phyloP scores from a whole-genome alignment of 2,329 filamentous ascomycete genomes.

The Neospermospora avenae region DNA sequence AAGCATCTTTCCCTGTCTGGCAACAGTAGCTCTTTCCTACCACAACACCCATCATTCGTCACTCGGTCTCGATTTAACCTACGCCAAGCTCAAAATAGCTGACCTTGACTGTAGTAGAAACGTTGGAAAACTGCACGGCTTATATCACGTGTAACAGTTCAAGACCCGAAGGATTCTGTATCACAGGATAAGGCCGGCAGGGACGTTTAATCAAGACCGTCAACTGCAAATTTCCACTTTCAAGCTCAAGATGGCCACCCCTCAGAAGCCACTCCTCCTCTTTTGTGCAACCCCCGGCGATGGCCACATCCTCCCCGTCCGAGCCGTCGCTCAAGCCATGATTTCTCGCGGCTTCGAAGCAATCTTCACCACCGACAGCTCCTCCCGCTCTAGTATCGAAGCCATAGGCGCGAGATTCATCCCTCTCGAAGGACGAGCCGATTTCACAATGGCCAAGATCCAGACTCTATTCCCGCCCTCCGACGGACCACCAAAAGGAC shows the following conservation, averaged over 20 bases:
- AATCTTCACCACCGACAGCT: constrained; percentile 40
- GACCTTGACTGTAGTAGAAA: background rate
- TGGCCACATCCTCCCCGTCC: constrained; percentile 20
- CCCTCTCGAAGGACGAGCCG: constrained; percentile 25
- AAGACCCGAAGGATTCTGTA: no score
- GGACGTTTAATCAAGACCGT: background rate
- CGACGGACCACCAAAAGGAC: constrained; percentile 1
- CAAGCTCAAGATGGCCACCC: background rate
- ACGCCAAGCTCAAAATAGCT: background rate
- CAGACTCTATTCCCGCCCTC: constrained; percentile 12
- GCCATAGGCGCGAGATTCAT: constrained; percentile 40
- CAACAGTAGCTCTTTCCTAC: background rate
- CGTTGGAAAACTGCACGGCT: background rate
- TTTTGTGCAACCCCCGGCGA: constrained; percentile 9
- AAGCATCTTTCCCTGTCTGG: background rate
- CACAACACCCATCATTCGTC: background rate
- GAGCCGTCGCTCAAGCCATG: constrained; percentile 18
- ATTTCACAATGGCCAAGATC: constrained; percentile 13
- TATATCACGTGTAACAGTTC: background rate
- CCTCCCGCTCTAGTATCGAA: constrained; percentile 37
- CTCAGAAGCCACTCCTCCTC: constrained; percentile 6
- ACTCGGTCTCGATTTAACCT: no score
- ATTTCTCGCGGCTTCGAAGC: constrained; percentile 40
- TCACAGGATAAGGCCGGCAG: background rate
- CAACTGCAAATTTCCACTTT: background rate